Conservation (phyloP, 169 alveolate genomes). For the Prorocentrum cordatum region DNA sequence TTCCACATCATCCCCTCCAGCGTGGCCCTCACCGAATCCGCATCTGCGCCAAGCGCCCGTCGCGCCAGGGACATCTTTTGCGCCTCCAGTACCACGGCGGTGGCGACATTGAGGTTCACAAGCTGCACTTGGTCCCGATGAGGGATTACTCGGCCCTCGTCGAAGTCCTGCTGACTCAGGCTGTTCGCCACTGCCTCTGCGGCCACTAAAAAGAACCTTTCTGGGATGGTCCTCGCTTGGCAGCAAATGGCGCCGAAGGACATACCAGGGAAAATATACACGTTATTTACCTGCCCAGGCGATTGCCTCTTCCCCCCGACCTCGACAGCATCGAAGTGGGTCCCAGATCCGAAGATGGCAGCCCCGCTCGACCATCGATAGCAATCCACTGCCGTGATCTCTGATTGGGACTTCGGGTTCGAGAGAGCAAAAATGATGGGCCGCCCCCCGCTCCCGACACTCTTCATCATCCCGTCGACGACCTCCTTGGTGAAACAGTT, state of each 20-base stretch:
- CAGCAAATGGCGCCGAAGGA: conserved; percentile 72
- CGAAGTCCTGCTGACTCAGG: background rate
- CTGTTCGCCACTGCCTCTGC: conserved; percentile 60
- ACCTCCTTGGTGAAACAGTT: background rate
- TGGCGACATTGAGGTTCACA: background rate
- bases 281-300: conserved; percentile 72
- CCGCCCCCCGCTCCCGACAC: conserved; percentile 10
- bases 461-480: background rate
- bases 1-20: too few species aligned
- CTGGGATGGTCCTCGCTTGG: conserved; percentile 58
- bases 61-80: too few species aligned
- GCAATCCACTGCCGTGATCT: conserved; percentile 67
- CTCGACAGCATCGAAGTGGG: conserved; percentile 73
- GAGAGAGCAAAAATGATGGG: conserved; percentile 74
- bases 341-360: conserved; percentile 72
- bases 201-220: conserved; percentile 63
- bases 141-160: background rate
- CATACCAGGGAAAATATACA: conserved; percentile 75
- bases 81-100: too few species aligned
- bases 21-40: too few species aligned
- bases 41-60: too few species aligned
- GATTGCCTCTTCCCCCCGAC: conserved; percentile 15
- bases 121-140: background rate
- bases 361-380: conserved; percentile 73
- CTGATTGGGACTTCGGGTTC: conserved; percentile 73